Evolutionary conservation across 768 basidiomycete genomes (phyloP), one percentile per base, ranked within the genome.

Genomic region (Mycena vitilis): DNA sequence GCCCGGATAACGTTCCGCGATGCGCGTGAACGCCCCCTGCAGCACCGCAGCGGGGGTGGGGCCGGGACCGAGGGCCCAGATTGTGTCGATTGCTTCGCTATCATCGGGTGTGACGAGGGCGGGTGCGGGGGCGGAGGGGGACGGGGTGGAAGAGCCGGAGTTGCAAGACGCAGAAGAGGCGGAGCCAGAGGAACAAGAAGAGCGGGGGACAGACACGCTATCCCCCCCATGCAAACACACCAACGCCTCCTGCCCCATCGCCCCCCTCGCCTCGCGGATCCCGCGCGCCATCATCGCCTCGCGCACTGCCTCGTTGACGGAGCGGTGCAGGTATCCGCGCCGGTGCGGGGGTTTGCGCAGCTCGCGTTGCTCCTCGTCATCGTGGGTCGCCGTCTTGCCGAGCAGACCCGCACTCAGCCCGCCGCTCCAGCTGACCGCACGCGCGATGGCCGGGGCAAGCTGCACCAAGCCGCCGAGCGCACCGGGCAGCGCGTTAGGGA

Each of bases 221-320:
- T n/a, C n/a, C n/a, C n/a, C n/a, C n/a, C n/a, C n/a, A n/a, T n/a
- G 44, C 44, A 45, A 16, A 18, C 44, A 16, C 10, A 71, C 38
- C 30, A 71, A 49, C 59, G 70, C 66, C 65, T 71, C 70, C 55
- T 71, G 66, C 55, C 70, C 70, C 20, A 71, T 71, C 30, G 66
- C 23, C 25, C 51, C 60, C 36, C 63, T 58, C 54, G 59, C 52
- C 42, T 71, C 66, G 10, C 8, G 40, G 25, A 68, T 20, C 34
- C 18, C 47, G 20, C 62, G 63, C 15, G 60, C 63, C 63, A 58
- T 52, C 16, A 47, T 51, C 60, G 51, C 66, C 40, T 13, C 12
- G 0, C 60, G 63, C 30, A 48, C 49, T 37, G 53, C 52, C 4
- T 18, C 12, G 49, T 3, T 8, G 49, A 65, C 63, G 36, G 25